Conservation (phyloP, 768 basidiomycete species). For the Agrocybe pediades region DNA sequence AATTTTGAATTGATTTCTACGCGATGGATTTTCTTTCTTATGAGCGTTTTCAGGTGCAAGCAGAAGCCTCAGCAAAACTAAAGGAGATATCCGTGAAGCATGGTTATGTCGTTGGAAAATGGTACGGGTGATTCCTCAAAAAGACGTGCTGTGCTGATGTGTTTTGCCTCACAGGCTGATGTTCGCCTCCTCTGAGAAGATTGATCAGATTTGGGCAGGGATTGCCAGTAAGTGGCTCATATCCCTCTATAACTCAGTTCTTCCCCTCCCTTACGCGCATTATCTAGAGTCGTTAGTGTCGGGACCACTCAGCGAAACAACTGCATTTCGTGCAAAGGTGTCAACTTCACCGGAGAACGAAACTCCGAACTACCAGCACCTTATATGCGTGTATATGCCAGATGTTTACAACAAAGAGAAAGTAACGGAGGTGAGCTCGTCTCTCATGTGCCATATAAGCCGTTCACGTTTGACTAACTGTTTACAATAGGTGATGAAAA, state of each 20-base stretch:
- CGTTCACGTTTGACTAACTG: background rate
- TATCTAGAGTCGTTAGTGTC: constrained; percentile 60
- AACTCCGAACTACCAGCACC: constrained; percentile 53
- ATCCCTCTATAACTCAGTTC: background rate
- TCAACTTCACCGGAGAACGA: constrained; percentile 58
- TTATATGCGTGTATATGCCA: constrained; percentile 74
- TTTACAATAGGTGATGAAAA: constrained; percentile 64
- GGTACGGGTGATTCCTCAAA: constrained; percentile 37
- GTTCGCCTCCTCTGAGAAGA: constrained; percentile 61
- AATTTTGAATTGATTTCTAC: constrained; percentile 1
- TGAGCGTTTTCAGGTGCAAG: constrained; percentile 48
- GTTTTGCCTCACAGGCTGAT: constrained; percentile 57
- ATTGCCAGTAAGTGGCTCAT: constrained; percentile 53
- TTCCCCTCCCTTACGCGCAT: background rate
- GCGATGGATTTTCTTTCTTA: background rate
- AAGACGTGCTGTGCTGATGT: background rate
- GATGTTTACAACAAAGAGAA: constrained; percentile 66
- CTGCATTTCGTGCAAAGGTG: constrained; percentile 62
- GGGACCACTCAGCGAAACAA: constrained; percentile 62
- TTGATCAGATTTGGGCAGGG: constrained; percentile 63
- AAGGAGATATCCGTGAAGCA: constrained; percentile 60
- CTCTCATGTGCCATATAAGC: background rate
- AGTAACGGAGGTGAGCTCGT: constrained; percentile 49
- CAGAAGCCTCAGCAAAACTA: constrained; percentile 56
- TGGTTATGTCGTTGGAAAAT: constrained; percentile 65